Base-by-base conservation (phyloP, 371 early-diverging fungal species). In the Circinella minor region DNA sequence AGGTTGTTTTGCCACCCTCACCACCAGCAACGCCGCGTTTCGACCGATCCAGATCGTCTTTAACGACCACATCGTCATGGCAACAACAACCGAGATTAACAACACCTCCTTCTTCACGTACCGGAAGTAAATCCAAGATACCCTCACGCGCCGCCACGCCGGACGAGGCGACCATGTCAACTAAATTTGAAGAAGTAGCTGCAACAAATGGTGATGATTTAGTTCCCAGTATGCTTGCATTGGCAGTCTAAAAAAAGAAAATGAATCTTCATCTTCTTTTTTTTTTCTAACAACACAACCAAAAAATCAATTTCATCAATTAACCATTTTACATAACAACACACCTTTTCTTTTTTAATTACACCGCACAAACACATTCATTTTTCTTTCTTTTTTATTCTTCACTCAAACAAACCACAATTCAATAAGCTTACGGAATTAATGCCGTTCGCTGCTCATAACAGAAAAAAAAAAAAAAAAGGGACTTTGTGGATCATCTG, bases 21-120 rank as follows among this genome's bases (percentile, higher is more conserved):
- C 66, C 70, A 36, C 66, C 70, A 20, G 63, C 63, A 18, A 69
- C 69, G 13, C 69, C 69, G 20, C 69, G 69, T 48, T 63, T 39
- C 43, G 38, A 69, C 39, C 69, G 69, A 55, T 69, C 69, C n/a
- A 63, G 62, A n/a, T 62, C 69, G 18, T 69, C 70, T 17, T 36
- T 70, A 17, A 18, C 70, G 8, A 51, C 64, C 20, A 47, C 36
- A 49, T 37, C 27, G 37, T 62, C 64, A 55, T 69, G 63, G 51
- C 63, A 70, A 61, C 64, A 69, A 38, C 61, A 43, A 43, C 43
- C 43, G 11, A 43, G 47, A 17, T 47, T 63, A 17, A 47, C 64
- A n/a, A 70, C 71, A 36, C 66, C 71, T 7, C 66, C 71, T 5
- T 38, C 66, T 34, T 60, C 71, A 14, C 48, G 69, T 38, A 54